phyloP scores from a whole-genome alignment of 2,329 filamentous ascomycete species.

The Fusarium irregulare region DNA sequence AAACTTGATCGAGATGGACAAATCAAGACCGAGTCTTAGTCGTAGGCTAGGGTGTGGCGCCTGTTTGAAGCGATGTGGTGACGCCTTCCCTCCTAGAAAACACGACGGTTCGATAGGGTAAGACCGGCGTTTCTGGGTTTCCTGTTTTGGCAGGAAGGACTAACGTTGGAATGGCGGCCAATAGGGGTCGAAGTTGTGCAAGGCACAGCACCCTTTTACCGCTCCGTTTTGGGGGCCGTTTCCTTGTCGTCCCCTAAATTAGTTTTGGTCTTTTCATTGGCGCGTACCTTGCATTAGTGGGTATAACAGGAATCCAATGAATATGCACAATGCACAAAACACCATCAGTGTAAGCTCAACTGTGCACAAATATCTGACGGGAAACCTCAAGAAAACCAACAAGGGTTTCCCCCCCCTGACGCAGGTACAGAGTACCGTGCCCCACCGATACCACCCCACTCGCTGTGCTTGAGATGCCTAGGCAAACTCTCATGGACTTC shows the following conservation, averaged over 20 bases:
- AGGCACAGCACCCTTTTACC: conserved; percentile 24
- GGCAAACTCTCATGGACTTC: conserved; percentile 35
- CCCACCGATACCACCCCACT: conserved; percentile 34
- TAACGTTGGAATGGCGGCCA: conserved; percentile 18
- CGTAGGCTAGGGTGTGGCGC: conserved; percentile 10
- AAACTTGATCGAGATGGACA: conserved; percentile 20
- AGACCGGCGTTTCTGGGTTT: conserved; percentile 34
- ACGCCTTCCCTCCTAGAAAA: conserved; percentile 26
- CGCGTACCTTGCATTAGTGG: conserved; percentile 47
- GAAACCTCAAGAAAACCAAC: conserved; percentile 8
- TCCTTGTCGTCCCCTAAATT: conserved; percentile 26
- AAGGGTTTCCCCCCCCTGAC: conserved; percentile 32
- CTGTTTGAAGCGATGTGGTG: conserved; percentile 23
- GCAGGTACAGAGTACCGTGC: conserved; percentile 32
- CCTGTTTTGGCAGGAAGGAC: conserved; percentile 34
- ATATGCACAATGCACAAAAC: conserved; percentile 17
- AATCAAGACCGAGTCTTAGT: neutral
- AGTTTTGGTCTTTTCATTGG: conserved; percentile 25
- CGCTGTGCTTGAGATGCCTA: neutral
- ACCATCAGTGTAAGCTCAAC: conserved; percentile 11
- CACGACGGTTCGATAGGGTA: conserved; percentile 30
- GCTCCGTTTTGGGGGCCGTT: conserved; percentile 40
- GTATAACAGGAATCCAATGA: conserved; percentile 12
- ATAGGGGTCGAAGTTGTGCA: conserved; percentile 20
- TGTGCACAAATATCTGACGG: conserved; percentile 13